Percentiles rank a stretch among this genome's conserved stretches.
phyloP scores from a whole-genome alignment of 2,329 filamentous ascomycete species.

The Fusarium ambrosium region DNA sequence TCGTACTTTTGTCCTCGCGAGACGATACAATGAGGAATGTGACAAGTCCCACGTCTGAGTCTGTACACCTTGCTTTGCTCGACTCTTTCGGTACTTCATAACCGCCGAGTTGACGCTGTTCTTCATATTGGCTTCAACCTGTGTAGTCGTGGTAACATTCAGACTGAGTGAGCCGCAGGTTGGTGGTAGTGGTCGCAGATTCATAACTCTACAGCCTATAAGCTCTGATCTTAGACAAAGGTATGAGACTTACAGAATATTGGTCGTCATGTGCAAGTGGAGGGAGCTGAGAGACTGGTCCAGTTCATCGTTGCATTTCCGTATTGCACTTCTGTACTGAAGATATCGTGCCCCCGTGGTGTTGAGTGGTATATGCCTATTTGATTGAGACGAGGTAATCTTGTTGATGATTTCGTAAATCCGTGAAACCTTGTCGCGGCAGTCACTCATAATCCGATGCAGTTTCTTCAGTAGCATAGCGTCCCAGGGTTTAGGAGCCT shows the following conservation, averaged over 20 bases:
- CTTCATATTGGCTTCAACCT: background rate
- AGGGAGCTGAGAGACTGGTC: conserved; percentile 10
- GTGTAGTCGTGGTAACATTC: background rate
- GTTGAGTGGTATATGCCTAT: background rate
- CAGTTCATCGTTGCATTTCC: conserved; percentile 3
- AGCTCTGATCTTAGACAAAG: background rate
- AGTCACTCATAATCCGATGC: conserved; percentile 10
- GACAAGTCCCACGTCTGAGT: background rate
- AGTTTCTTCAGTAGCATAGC: conserved; percentile 7
- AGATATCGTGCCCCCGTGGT: conserved; percentile 13
- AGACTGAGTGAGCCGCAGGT: background rate
- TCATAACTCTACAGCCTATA: background rate
- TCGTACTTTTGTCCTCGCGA: background rate
- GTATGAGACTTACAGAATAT: conserved; percentile 1
- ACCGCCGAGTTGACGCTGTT: background rate
- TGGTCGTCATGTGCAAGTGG: conserved; percentile 21
- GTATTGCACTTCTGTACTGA: conserved; percentile 8
- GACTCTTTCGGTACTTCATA: background rate
- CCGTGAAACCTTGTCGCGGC: conserved; percentile 3
- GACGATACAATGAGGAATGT: background rate
- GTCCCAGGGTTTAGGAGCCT: conserved; percentile 11
- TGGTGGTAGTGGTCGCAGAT: background rate
- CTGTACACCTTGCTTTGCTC: background rate
- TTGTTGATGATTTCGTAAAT: conserved; percentile 3
- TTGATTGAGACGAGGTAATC: background rate